Evolutionary conservation across 2,329 filamentous ascomycete genomes (phyloP).

Genomic region (Calonectria crousiana): DNA sequence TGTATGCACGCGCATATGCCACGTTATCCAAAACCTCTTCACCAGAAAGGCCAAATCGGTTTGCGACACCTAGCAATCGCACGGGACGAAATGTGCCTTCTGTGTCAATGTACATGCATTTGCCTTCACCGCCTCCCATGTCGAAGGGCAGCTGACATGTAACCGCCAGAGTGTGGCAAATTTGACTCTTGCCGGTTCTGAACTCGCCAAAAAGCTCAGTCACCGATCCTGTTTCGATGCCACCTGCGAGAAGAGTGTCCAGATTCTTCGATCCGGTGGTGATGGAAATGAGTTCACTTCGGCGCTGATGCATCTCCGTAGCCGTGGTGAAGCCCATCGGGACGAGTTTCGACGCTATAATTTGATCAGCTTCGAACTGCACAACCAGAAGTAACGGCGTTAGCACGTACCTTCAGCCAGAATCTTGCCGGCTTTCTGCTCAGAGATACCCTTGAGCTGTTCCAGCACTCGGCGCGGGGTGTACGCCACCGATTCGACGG

Average conservation of each 20-base stretch:
- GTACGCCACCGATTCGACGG: slow-evolving; percentile 95
- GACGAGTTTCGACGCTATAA: slow-evolving; percentile 88
- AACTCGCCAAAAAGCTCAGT: slow-evolving; percentile 99
- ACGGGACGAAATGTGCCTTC: slow-evolving; percentile 98
- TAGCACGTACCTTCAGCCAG: slow-evolving; percentile 79
- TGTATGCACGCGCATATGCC: slow-evolving; percentile 97
- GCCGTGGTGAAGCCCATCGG: slow-evolving; percentile 99
- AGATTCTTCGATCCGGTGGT: slow-evolving; percentile 98
- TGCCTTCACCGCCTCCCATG: slow-evolving; percentile 98
- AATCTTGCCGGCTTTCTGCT: slow-evolving; percentile 94
- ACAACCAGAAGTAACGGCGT: not conserved
- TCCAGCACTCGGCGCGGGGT: slow-evolving; percentile 86
- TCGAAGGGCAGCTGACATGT: slow-evolving; percentile 98
- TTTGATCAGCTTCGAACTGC: slow-evolving; percentile 26
- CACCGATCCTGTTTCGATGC: slow-evolving; percentile 96
- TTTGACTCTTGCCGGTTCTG: slow-evolving; percentile 97
- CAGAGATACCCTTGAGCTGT: slow-evolving; percentile 97
- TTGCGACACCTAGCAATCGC: slow-evolving; percentile 89
- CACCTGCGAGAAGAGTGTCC: slow-evolving; percentile 93
- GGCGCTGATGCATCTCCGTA: slow-evolving; percentile 97
- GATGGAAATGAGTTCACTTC: slow-evolving; percentile 97
- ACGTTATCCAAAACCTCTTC: slow-evolving; percentile 99
- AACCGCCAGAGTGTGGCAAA: slow-evolving; percentile 98
- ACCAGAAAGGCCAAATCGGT: slow-evolving; percentile 92
- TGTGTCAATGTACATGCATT: slow-evolving; percentile 98